phyloP scores from a whole-genome alignment of 345 rosid genomes.

The Ricinus communis region DNA sequence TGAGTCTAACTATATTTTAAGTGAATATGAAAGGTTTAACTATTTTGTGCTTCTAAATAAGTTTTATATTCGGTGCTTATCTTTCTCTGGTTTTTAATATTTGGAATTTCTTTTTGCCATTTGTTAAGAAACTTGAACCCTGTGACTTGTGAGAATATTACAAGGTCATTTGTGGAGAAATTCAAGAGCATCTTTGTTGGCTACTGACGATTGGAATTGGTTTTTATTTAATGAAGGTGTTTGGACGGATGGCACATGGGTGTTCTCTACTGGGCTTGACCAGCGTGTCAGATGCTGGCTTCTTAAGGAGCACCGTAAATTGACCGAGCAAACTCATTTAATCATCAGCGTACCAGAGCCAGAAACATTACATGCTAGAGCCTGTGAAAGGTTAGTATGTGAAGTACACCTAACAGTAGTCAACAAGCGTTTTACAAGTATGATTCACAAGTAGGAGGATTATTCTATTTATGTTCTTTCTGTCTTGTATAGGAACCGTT shows the following conservation, averaged over 20 bases:
- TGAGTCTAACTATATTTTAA: neutral
- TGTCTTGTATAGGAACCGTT: slow-evolving; percentile 46
- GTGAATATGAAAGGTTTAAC: neutral
- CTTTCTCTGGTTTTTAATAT: neutral
- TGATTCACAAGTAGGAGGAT: neutral
- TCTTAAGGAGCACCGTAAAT: slow-evolving; percentile 44
- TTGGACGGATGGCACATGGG: slow-evolving; percentile 90
- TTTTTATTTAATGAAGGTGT: slow-evolving; percentile 50
- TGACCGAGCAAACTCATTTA: slow-evolving; percentile 52
- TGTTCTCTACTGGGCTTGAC: slow-evolving; percentile 96
- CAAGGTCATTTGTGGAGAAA: slow-evolving; percentile 2
- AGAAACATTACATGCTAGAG: slow-evolving; percentile 78
- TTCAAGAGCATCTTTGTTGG: neutral
- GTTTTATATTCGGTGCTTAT: neutral
- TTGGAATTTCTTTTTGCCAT: too few relatives aligned
- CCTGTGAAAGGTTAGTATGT: slow-evolving; percentile 48
- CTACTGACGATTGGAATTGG: slow-evolving; percentile 16
- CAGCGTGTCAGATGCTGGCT: slow-evolving; percentile 90
- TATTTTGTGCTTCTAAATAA: neutral
- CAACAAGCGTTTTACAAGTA: neutral
- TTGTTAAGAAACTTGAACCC: neutral
- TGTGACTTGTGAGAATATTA: neutral
- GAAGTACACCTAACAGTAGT: neutral
- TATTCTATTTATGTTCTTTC: neutral
- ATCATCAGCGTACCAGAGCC: slow-evolving; percentile 86